Evolutionary conservation across 352 stramenopile genomes (phyloP).

Genomic region (Globisporangium nagaii): DNA sequence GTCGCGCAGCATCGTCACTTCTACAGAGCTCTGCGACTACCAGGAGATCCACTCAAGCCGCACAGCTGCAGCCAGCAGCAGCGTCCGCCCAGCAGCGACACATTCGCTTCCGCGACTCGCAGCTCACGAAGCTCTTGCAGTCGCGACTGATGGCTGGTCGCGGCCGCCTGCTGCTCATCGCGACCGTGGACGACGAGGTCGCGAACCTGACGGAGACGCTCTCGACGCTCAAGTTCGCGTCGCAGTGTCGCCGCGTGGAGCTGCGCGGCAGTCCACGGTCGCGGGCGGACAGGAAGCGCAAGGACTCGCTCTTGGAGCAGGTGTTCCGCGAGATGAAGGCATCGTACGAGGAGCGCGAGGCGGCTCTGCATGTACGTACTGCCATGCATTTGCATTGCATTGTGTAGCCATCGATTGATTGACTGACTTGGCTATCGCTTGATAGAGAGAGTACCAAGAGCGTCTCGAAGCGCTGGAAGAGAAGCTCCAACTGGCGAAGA

Average conservation of each 20-base stretch:
- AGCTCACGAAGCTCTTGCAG: conserved; percentile 69
- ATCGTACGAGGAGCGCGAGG: conserved; percentile 49
- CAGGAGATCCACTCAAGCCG: conserved; percentile 1
- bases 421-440: background rate
- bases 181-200: conserved; percentile 50
- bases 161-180: conserved; percentile 50
- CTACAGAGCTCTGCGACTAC: background rate
- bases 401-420: background rate
- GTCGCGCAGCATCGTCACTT: background rate
- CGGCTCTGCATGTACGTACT: conserved; percentile 30
- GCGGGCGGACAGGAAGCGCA: conserved; percentile 7
- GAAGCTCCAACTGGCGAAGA: conserved; percentile 17
- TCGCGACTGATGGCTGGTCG: conserved; percentile 35
- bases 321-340: conserved; percentile 41
- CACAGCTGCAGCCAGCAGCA: background rate
- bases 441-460: conserved; percentile 30
- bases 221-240: conserved; percentile 73
- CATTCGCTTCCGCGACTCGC: conserved; percentile 67
- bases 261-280: conserved; percentile 18
- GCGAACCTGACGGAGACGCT: conserved; percentile 58
- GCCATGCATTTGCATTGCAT: background rate
- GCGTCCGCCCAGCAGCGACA: conserved; percentile 15
- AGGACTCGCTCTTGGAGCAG: conserved; percentile 35
- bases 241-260: conserved; percentile 56
- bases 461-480: conserved; percentile 30